Base-by-base conservation (phyloP, 495 filamentous ascomycete genomes). In the Letharia columbiana region DNA sequence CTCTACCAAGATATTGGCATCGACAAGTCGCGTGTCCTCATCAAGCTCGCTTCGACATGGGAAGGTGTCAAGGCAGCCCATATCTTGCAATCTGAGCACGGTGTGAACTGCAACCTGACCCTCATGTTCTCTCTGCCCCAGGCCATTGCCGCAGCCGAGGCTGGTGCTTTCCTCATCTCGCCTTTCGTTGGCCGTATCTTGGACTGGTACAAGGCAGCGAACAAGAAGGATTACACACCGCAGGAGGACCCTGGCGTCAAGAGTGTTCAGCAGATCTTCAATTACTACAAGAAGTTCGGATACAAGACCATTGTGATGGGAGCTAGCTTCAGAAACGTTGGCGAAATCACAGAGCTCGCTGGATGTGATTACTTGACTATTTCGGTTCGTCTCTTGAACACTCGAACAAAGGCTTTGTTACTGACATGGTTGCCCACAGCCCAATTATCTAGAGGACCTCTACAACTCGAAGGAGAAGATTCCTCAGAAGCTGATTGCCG, bases 261-360 rank as follows among this genome's bases (percentile, higher is more conserved):
- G 83, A 91, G 88, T 71, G 95, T 99, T 72, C 85, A 96, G 85
- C 73, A 71, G 76, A 99, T 99, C 84, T 99, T 89, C 89, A 96
- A 99, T 83, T 99, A 99, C 89, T 99, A 99, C 87, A 99, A 99
- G 91, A 99, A 97, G 84, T 89, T 83, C 78, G 91, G 89, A 74
- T 97, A 99, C 86, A 92, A 94, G 72, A 98, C 94, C 77, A 96
- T 96, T 73, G 94, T 99, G 76, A 99, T 99, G 94, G 94, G 94
- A 74, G 94, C 94, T 69, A 96, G 92, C 18, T 99, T 99, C 90
- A 84, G 94, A 73, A 96, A 89, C 81, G 78, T 81, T 63, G 94
- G 94, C 69, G 94, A 99, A 82, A 96, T 99, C 80, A 96, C 89
- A 56, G 95, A 99, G 84, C 83, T 99, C 44, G 91, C 91, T 76